phyloP scores from a whole-genome alignment of 2,329 filamentous ascomycete species.

The Botryotinia narcissicola region DNA sequence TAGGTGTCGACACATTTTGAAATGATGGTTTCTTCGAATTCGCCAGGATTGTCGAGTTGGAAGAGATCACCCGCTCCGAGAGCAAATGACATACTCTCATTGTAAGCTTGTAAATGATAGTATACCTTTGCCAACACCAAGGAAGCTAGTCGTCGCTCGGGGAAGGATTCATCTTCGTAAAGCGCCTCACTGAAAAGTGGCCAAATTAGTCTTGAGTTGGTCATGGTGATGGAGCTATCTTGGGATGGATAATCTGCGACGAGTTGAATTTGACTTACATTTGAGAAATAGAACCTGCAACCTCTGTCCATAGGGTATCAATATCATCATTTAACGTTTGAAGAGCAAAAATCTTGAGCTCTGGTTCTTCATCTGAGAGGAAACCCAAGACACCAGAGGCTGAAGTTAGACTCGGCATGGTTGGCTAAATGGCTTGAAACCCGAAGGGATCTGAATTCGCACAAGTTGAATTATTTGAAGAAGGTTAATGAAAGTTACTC shows the following conservation, averaged over 20 bases:
- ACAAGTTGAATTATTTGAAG: not conserved
- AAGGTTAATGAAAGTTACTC: not conserved
- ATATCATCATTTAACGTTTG: constrained; percentile 96
- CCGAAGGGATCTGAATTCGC: not conserved
- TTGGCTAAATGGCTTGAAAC: constrained; percentile 11
- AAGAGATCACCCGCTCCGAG: constrained; percentile 93
- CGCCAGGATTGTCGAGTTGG: constrained; percentile 83
- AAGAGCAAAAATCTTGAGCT: constrained; percentile 91
- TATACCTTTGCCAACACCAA: constrained; percentile 97
- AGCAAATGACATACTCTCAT: constrained; percentile 98
- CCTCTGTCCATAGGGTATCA: constrained; percentile 95
- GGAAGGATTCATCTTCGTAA: constrained; percentile 94
- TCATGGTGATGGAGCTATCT: not conserved
- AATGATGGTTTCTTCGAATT: constrained; percentile 99
- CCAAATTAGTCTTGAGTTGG: constrained; percentile 25
- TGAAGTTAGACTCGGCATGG: constrained; percentile 90
- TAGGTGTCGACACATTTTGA: constrained; percentile 98
- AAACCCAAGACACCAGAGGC: constrained; percentile 94
- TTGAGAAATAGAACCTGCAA: constrained; percentile 85
- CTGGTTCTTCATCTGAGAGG: constrained; percentile 88
- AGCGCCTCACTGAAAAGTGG: constrained; percentile 72
- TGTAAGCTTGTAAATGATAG: constrained; percentile 97
- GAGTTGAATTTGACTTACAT: constrained; percentile 62
- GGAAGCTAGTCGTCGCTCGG: constrained; percentile 89
- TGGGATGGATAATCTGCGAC: not conserved